Base-by-base conservation (phyloP, 305 asterid genomes). In the Fraxinus paxiana region DNA sequence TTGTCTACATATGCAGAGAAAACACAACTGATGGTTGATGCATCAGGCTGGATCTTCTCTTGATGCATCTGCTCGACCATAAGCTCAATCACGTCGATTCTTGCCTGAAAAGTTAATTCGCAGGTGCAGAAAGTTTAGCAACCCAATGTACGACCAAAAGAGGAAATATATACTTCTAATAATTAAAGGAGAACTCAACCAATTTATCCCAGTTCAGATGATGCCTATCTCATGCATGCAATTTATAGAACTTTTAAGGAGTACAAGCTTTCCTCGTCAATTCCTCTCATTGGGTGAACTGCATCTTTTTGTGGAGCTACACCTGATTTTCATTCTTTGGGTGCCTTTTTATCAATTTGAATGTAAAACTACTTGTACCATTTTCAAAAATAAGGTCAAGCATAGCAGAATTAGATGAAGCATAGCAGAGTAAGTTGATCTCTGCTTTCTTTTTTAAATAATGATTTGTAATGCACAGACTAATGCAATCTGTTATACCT, bases 21-120 rank as follows among this genome's bases (percentile, higher is more conserved):
- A 81, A 94, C 94, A 80, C 83, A 85, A 70, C 87, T 79, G 88
- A 97, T 92, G 73, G 97, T 91, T 2, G 93, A 85, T 79, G 95
- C 97, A 94, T 91, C 79, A 78, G 98, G 99, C 76, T 83, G 91
- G 86, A 95, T 85, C 79, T 89, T 88, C 43, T 85, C 90, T 91
- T 2, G 93, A 85, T 79, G 95, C 97, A 94, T 91, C 79, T 85
- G 88, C 89, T 91, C 96, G 10, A 89, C 87, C 56, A 95, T 86
- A 82, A 89, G 83, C 87, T 95, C 99, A 24, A 91, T 76, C 83
- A 91, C 87, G 77, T 92, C 93, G 8, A 94, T 87, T 88, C 92
- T 87, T 88, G 87, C 94, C 98, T 95, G 91, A 73, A 82, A 72
- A 17, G 41, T 71, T 17, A 28, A 75, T 78, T 73, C 22, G 35